Percentiles rank a stretch among this genome's conserved stretches.
These are phyloP conservation scores for Penicillium longicatenatum DNA, from an alignment of 495 filamentous ascomycete genomes.

Conservation along the genomic window DNA sequence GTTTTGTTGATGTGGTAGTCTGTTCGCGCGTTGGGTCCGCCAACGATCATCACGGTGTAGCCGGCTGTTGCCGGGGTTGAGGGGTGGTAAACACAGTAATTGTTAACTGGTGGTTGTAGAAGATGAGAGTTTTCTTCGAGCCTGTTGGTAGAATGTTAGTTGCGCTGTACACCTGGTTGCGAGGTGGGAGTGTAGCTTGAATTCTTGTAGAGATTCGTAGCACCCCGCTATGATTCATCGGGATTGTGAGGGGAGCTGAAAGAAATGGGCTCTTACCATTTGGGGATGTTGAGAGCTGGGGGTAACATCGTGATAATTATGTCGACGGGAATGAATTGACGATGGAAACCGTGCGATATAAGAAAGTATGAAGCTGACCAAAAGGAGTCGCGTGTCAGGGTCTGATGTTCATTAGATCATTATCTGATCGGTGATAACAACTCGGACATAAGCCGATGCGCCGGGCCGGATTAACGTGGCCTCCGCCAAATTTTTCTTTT, in stretches of 20 bases:
- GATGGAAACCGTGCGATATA: too few relatives aligned
- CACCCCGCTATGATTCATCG: conserved; percentile 21
- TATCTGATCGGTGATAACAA: conserved; percentile 32
- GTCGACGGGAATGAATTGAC: not conserved
- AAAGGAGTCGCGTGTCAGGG: conserved; percentile 9
- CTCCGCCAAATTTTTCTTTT: conserved; percentile 39
- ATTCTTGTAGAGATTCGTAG: not conserved
- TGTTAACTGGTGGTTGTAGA: conserved; percentile 93
- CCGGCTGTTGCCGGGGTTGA: conserved; percentile 43
- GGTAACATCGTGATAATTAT: conserved; percentile 38
- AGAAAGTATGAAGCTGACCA: too few relatives aligned
- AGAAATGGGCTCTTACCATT: conserved; percentile 61
- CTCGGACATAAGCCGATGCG: conserved; percentile 27
- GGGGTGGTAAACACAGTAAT: conserved; percentile 90
- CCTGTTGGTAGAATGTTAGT: conserved; percentile 52
- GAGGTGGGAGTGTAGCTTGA: not conserved
- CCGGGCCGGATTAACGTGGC: conserved; percentile 28
- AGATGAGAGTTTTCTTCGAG: conserved; percentile 90
- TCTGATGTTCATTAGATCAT: conserved; percentile 3
- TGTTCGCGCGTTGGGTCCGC: conserved; percentile 92
- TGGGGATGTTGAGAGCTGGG: conserved; percentile 71
- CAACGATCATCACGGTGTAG: conserved; percentile 74
- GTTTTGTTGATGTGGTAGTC: conserved; percentile 99
- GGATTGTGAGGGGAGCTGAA: conserved; percentile 18
- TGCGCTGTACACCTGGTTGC: not conserved